Evolutionary conservation across 2,329 filamentous ascomycete genomes (phyloP), one percentile per base, ranked within the genome.

Genomic region (Paecilomyces sp.): DNA sequence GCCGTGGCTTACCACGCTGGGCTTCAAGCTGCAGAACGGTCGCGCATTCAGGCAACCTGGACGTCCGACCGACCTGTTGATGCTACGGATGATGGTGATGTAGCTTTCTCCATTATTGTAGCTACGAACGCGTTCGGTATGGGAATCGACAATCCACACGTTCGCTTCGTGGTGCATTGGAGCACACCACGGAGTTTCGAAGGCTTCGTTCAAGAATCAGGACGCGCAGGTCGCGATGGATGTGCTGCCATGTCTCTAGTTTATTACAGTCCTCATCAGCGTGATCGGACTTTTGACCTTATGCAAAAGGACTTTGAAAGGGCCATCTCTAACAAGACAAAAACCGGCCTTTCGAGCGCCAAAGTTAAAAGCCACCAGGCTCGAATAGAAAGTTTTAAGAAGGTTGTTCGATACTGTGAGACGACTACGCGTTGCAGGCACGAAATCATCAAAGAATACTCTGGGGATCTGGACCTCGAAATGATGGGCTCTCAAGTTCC

Each of bases 121-220:
- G 93, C 93, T 1, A 97, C 93, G 0, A 97, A 91, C 1, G 93
- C 93, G 0, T 97, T 97, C 68, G 93, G 93, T 2, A 97, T 97
- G 93, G 93, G 93, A 28, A 97, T 97, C 64, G 92, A 97, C 74
- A 97, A 97, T 74, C 87, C 94, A 57, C 89, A 96, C 66, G 93
- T 97, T 11, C 89, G 93, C 2, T 97, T 97, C 68, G 92, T 97
- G 0, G 87, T 94, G 1, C 93, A 97, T 75, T 97, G 93, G 92
- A 89, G 91, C 61, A 83, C 96, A 9, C 91, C 93, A 9, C 95
- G 96, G 70, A 94, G 89, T 2, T 96, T 97, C 71, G 93, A 97
- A 73, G 91, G 92, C 1, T 97, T 94, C 71, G 96, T 97, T 68
- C 93, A 97, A 76, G 93, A 97, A 80, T 92, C 91, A 1, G 93